A percentile compares a stretch with the other conserved stretches of the same genome.
Conservation (phyloP, 169 alveolate species). For the Cryptosporidium muris region DNA sequence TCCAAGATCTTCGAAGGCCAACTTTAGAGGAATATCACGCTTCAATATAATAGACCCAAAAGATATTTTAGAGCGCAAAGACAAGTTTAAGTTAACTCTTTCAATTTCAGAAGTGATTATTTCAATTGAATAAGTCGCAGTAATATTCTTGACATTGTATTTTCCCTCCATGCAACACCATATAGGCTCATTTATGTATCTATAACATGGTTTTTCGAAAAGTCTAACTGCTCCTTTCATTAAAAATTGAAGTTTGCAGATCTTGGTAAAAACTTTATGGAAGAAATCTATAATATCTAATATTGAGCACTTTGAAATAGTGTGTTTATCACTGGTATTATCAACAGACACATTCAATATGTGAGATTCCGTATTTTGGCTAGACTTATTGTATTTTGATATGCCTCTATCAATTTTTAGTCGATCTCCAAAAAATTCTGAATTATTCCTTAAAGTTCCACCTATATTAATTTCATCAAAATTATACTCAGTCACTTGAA, state of each 20-base stretch:
- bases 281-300: conserved; percentile 9
- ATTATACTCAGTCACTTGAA: not conserved
- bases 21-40: conserved; percentile 23
- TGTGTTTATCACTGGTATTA: not conserved
- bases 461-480: not conserved
- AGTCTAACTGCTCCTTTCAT: not conserved
- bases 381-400: too few relatives aligned
- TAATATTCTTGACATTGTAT: not conserved
- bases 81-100: conserved; percentile 2
- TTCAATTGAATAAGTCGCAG: conserved; percentile 8
- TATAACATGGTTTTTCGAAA: conserved; percentile 23
- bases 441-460: not conserved
- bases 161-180: conserved; percentile 29
- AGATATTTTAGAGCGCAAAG: conserved; percentile 13
- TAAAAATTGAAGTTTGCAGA: not conserved
- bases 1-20: not conserved
- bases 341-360: not conserved
- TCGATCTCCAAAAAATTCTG: not conserved
- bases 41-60: not conserved
- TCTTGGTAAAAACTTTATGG: conserved; percentile 10
- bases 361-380: too few relatives aligned
- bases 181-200: conserved; percentile 29
- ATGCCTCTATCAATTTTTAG: not conserved
- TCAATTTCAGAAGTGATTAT: conserved; percentile 11
- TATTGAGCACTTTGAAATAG: conserved; percentile 7